Evolutionary conservation across 257 asterid species (phyloP).

Genomic region (Solanum corneliomulleri): DNA sequence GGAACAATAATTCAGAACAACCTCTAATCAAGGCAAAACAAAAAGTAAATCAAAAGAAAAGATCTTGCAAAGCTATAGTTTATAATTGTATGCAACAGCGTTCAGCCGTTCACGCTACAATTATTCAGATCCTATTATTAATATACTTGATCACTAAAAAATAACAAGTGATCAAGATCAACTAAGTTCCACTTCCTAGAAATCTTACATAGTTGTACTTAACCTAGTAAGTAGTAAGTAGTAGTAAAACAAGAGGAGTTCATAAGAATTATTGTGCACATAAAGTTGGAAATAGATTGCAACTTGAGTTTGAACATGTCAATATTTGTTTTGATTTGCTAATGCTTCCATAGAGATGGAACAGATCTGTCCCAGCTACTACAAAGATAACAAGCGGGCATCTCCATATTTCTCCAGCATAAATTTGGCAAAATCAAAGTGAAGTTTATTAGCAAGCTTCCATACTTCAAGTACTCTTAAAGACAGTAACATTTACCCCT

Average conservation of each 20-base stretch:
- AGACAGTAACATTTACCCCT: background rate
- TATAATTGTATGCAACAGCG: background rate
- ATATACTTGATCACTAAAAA: background rate
- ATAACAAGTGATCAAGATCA: background rate
- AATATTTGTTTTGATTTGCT: background rate
- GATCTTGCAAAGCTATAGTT: background rate
- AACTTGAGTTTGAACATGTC: background rate
- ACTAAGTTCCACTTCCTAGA: background rate
- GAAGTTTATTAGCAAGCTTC: constrained; percentile 2
- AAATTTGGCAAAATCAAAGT: background rate
- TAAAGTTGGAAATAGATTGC: background rate
- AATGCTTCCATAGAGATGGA: background rate
- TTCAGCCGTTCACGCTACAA: background rate
- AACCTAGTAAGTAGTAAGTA: background rate
- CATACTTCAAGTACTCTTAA: constrained; percentile 1
- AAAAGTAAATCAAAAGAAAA: background rate
- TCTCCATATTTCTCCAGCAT: background rate
- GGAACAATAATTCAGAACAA: background rate
- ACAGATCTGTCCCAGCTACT: background rate
- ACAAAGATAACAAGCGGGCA: background rate
- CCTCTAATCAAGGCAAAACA: background rate
- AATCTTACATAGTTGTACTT: background rate
- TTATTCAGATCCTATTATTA: background rate
- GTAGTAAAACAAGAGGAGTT: background rate
- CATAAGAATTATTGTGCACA: background rate